Base-by-base conservation (phyloP, 371 early-diverging fungal genomes). In the Apophysomyces elegans region DNA sequence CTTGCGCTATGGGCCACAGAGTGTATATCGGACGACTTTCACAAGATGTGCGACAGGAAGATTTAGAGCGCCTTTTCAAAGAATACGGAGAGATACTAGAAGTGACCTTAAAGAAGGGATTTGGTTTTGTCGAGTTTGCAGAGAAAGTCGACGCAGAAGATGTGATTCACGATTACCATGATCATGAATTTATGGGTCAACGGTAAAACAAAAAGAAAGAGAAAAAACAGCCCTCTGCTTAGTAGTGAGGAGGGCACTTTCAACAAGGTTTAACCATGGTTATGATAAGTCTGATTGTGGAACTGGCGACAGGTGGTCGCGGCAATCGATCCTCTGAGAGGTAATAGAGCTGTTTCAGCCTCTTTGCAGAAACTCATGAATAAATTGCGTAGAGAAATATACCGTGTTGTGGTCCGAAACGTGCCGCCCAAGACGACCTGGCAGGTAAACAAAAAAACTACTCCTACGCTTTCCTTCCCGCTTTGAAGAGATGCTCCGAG, bases 391-490 rank as follows among this genome's bases (percentile, higher is more conserved):
- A 58, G 32, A 37, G 58, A 57, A 26, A 38, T 50, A 36, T 47
- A 89, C 61, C 87, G 91, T 44, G 65, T 91, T 56, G 79, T 87
- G 63, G 84, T 90, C 43, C 86, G 87, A 65, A 87, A 87, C 66
- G 75, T 91, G 38, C 80, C 91, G 39, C 78, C 85, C 57, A 83
- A 87, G 65, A 83, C 84, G 66, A 88, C 85, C 76, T 91, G 91
- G 91, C 91, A 91, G 90, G 91, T 90, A 88, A 65, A 50, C 54
- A 50, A 18, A 50, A 50, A 50, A 50, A 18, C 21, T 18, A 18
- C n/a, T 50, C 50, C 50, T 50, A 50, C 54, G 54, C 54, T 50
- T 21, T 21, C 54, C 54, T 7, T 26, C 32, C 32, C 32, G 32
- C 32, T 16, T 50, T 50, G 16, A 50, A 50, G 54, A 26, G 32